Conservation (phyloP, 139 green algal species). For the Micromonas commoda region DNA sequence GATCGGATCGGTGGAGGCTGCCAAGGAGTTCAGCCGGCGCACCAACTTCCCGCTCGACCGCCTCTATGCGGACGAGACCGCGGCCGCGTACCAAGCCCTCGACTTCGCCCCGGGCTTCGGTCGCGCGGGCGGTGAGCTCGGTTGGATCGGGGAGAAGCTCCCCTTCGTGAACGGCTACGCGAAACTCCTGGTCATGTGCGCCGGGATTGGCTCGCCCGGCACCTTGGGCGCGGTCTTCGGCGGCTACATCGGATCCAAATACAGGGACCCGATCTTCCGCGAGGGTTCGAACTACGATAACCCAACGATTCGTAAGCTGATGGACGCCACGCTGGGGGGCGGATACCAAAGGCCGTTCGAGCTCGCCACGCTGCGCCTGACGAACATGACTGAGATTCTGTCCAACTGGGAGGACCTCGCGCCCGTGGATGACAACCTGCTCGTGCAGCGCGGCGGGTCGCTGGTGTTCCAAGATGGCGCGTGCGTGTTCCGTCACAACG, state of each 20-base stretch:
- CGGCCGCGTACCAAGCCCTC: conserved; percentile 13
- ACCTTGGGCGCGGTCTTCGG: conserved; percentile 39
- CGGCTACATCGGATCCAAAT: conserved; percentile 37
- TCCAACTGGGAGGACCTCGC: conserved; percentile 31
- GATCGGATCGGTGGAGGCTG: conserved; percentile 30
- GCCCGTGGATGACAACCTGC: conserved; percentile 26
- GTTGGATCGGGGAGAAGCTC: conserved; percentile 24
- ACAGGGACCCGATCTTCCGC: conserved; percentile 26
- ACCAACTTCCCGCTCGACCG: conserved; percentile 32
- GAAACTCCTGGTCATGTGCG: conserved; percentile 41
- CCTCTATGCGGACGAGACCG: conserved; percentile 32
- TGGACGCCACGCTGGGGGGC: conserved; percentile 5
- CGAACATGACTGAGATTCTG: conserved; percentile 44
- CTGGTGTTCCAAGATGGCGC: conserved; percentile 31
- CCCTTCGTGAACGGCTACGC: conserved; percentile 23
- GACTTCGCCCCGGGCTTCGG: conserved; percentile 26
- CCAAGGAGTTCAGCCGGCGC: conserved; percentile 15
- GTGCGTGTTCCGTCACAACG: conserved; percentile 27
- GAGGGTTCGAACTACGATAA: conserved; percentile 17
- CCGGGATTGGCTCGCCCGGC: conserved; percentile 40
- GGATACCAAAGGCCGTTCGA: conserved; percentile 47
- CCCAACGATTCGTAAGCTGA: conserved; percentile 9
- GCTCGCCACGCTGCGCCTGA: conserved; percentile 41
- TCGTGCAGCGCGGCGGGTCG: conserved; percentile 39
- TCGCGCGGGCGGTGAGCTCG: not conserved